Conservation (phyloP, 192 early-diverging fungal genomes). For the Geranomyces variabilis region DNA sequence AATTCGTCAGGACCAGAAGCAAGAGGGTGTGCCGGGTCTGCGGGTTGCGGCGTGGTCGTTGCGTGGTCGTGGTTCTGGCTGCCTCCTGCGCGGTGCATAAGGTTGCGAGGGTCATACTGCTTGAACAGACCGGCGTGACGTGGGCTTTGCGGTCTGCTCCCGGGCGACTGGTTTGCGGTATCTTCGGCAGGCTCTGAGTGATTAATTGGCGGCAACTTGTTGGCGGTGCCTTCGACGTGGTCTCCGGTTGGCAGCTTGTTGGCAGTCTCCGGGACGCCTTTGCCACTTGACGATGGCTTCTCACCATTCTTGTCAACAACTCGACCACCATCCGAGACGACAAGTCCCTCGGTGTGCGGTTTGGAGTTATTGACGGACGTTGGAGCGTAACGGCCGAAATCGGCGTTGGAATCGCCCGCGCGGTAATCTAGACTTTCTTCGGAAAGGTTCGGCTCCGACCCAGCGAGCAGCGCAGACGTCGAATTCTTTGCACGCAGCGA, state of each 20-base stretch:
- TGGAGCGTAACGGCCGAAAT: background rate
- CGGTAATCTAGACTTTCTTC: background rate
- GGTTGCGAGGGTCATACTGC: background rate
- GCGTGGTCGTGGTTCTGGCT: background rate
- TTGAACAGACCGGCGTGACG: background rate
- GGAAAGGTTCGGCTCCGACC: background rate
- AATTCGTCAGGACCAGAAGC: conserved; percentile 21
- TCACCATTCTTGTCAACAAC: too few species aligned
- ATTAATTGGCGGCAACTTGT: too few species aligned
- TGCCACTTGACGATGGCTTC: too few species aligned
- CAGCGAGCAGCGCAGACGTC: conserved; percentile 4
- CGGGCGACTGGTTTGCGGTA: background rate
- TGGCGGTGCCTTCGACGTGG: too few species aligned
- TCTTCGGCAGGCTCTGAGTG: background rate
- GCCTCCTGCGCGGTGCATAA: background rate
- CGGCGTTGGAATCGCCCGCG: background rate
- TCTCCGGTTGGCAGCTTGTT: background rate
- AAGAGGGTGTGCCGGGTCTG: background rate
- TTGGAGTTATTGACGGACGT: background rate
- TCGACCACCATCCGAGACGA: too few species aligned
- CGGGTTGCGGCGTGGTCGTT: background rate
- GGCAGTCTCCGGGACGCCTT: background rate
- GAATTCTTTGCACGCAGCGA: background rate
- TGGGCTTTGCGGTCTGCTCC: background rate
- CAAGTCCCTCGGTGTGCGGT: too few species aligned